Conservation (phyloP, 1,284 basidiomycete genomes). For the Ganoderma boninense region DNA sequence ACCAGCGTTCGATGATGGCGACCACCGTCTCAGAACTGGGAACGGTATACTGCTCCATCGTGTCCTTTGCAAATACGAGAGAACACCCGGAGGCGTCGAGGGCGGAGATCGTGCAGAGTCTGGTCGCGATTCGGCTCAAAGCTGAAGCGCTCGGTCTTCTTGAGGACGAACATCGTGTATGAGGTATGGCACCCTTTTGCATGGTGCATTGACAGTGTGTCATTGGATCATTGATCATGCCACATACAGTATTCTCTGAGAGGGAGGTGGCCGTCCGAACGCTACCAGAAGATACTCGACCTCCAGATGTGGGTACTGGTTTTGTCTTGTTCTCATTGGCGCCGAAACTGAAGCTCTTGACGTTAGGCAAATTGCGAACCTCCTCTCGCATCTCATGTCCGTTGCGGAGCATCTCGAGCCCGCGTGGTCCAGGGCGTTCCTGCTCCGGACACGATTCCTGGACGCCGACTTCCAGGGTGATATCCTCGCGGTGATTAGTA, state of each 20-base stretch:
- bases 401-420: slow-evolving; percentile 72
- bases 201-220: background rate
- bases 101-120: slow-evolving; percentile 60
- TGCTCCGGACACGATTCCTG: slow-evolving; percentile 77
- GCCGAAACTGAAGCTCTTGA: slow-evolving; percentile 11
- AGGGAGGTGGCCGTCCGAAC: slow-evolving; percentile 72
- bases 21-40: slow-evolving; percentile 71
- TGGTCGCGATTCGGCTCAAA: slow-evolving; percentile 72
- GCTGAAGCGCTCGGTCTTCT: slow-evolving; percentile 61
- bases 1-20: slow-evolving; percentile 68
- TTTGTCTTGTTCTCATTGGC: slow-evolving; percentile 31
- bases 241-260: slow-evolving; percentile 65
- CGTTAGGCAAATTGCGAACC: slow-evolving; percentile 64
- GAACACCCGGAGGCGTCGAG: slow-evolving; percentile 51
- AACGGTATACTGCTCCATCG: slow-evolving; percentile 69
- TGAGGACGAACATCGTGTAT: slow-evolving; percentile 69
- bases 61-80: slow-evolving; percentile 67
- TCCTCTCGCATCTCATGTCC: slow-evolving; percentile 71
- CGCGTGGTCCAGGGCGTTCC: slow-evolving; percentile 79
- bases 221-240: background rate
- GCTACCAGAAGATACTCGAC: slow-evolving; percentile 72
- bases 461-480: slow-evolving; percentile 89
- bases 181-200: slow-evolving; percentile 54
- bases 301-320: slow-evolving; percentile 61
- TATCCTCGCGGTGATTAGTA: slow-evolving; percentile 81